A percentile compares a stretch with the other conserved stretches of the same genome.
These are phyloP conservation scores for Cylindrodendrum hubeiense DNA, from an alignment of 2,329 filamentous ascomycete genomes.

Conservation along the genomic window DNA sequence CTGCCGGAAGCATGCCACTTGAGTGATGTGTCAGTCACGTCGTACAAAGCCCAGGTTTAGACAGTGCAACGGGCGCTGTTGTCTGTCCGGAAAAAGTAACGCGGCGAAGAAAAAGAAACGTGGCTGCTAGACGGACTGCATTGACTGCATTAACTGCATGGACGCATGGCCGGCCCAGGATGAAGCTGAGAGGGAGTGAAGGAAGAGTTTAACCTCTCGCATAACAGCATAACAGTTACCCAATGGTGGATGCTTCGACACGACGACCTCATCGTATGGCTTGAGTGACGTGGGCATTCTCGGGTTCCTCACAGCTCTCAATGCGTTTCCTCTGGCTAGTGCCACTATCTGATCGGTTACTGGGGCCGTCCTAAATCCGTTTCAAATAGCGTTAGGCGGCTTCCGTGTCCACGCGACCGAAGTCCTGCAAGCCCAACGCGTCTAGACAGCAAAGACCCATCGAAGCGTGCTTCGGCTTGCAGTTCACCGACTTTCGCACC, in stretches of 20 bases:
- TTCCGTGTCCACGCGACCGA: constrained; percentile 26
- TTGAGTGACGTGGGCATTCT: neutral
- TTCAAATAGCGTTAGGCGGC: constrained; percentile 11
- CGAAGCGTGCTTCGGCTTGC: constrained; percentile 24
- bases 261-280: neutral
- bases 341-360: neutral
- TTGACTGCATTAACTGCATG: neutral
- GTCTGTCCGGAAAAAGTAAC: constrained; percentile 11
- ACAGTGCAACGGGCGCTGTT: constrained; percentile 10
- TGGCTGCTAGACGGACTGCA: constrained; percentile 9
- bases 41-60: constrained; percentile 6
- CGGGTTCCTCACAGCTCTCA: too few species aligned
- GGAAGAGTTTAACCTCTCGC: too few species aligned
- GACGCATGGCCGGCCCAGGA: too few species aligned
- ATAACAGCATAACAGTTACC: constrained; percentile 3
- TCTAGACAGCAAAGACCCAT: constrained; percentile 27
- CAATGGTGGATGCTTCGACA: too few species aligned
- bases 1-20: constrained; percentile 24
- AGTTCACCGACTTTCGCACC: constrained; percentile 39
- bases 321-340: too few species aligned
- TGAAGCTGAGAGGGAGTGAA: too few species aligned
- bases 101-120: constrained; percentile 18
- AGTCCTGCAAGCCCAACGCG: constrained; percentile 24
- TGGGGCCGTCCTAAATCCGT: neutral
- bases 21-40: constrained; percentile 24